Percentiles rank a stretch among this genome's conserved stretches.
These are phyloP conservation scores for Chlorociboria aeruginascens DNA, from an alignment of 495 filamentous ascomycete species.

Conservation along the genomic window DNA sequence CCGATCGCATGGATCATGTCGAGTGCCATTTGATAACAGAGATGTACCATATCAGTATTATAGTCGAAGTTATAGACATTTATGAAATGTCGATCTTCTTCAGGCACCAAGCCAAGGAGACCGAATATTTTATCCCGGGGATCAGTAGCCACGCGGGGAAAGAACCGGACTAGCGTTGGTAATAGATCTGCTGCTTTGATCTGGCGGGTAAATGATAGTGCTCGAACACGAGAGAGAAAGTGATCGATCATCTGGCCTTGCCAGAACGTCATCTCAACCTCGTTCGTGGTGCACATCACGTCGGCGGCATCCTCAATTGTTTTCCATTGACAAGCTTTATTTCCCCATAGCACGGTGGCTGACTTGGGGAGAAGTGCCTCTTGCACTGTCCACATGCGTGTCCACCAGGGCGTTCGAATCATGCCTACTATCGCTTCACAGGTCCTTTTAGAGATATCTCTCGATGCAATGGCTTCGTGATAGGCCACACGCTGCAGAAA, in stretches of 20 bases:
- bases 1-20: neutral
- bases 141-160: neutral
- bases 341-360: constrained; percentile 12
- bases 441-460: neutral
- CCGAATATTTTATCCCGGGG: constrained; percentile 6
- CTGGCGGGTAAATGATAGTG: neutral
- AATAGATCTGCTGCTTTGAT: neutral
- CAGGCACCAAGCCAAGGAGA: constrained; percentile 1
- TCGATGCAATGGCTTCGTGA: neutral
- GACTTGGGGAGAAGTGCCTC: constrained; percentile 11
- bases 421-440: neutral
- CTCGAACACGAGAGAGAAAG: neutral
- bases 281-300: neutral
- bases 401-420: constrained; percentile 13
- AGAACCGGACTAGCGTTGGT: neutral
- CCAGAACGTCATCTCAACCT: neutral
- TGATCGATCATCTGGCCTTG: neutral
- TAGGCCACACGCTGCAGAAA: no score
- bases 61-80: neutral
- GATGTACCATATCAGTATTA: neutral
- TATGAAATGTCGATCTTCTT: neutral
- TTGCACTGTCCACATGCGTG: constrained; percentile 19
- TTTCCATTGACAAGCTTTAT: neutral
- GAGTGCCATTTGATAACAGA: neutral
- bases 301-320: neutral